Base-by-base conservation (phyloP, 441 rosid genomes). In the Jatropha multifida region DNA sequence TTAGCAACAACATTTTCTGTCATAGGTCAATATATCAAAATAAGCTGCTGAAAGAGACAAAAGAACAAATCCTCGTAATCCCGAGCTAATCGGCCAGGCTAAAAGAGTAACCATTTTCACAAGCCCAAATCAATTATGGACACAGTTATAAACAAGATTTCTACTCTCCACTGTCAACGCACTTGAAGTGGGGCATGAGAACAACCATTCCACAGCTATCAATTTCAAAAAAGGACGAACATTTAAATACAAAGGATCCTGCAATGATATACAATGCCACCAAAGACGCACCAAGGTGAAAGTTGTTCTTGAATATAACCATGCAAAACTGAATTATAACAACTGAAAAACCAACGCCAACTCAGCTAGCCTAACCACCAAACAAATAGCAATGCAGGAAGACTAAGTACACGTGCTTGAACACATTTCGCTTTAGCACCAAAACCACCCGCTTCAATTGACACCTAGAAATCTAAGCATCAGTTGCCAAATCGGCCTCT, bases 401-500 rank as follows among this genome's bases (percentile, higher is more conserved):
- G 26, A 32, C 32, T 32, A 32, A 32, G 32, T 12, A 41, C 7
- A 54, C 14, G 41, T 4, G 2, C 37, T 14, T 1, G 4, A 46
- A 61, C 51, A 8, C n/a, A 49, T 37, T 44, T 49, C 23, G 59
- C 70, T 71, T 44, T 10, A 32, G 76, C 61, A 42, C 68, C 65
- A 37, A 67, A 62, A 67, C 20, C 32, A 73, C 56, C 54, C 42
- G 6, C n/a, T 32, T 44, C 10, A 66, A 14, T 32, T 44, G 55
- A 20, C 67, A 42, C 14, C 49, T 41, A 23, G 59, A 1, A 52
- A 54, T 9, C n/a, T 27, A 32, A 20, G 20, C 51, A 68, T 76
- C 62, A 83, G 78, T 81, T 71, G 26, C 76, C 83, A 71, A 82
- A 81, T 42, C 85, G 81, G 59, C 84, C 89, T 79, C 97, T 88